Conservation (phyloP, 257 asterid species). For the Ophiorrhiza pumila region DNA sequence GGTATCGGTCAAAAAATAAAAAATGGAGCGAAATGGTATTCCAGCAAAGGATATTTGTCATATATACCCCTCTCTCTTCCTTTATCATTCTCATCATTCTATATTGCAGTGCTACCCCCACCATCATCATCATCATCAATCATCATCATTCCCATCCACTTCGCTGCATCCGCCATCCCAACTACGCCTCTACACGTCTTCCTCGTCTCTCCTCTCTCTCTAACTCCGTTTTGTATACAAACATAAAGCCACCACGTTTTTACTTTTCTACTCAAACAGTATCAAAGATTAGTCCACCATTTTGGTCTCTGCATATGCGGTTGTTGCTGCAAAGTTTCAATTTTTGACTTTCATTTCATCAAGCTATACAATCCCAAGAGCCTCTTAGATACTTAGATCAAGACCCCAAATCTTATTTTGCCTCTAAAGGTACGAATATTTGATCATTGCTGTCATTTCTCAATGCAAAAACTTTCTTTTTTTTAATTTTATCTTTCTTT, state of each 20-base stretch:
- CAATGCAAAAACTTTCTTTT: not conserved
- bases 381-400: slow-evolving; percentile 16
- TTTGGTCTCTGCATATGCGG: not conserved
- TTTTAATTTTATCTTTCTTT: not conserved
- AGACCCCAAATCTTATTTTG: not conserved
- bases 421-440: slow-evolving; percentile 6
- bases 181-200: not conserved
- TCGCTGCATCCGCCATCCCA: slow-evolving; percentile 5
- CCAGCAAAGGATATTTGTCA: slow-evolving; percentile 16
- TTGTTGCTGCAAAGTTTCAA: not conserved
- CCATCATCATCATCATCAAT: not conserved
- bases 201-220: not conserved
- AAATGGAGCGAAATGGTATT: not conserved
- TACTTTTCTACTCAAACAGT: not conserved
- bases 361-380: slow-evolving; percentile 1
- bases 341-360: not conserved
- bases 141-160: slow-evolving; percentile 14
- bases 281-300: not conserved
- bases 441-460: not conserved
- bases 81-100: too few species aligned
- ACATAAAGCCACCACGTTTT: not conserved
- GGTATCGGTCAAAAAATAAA: not conserved
- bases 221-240: not conserved
- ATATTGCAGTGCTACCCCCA: not conserved
- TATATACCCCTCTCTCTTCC: not conserved